Percentiles rank a stretch among this genome's conserved stretches.
Evolutionary conservation across 139 green algal species (phyloP).

Genomic region (Ulvella scutata): DNA sequence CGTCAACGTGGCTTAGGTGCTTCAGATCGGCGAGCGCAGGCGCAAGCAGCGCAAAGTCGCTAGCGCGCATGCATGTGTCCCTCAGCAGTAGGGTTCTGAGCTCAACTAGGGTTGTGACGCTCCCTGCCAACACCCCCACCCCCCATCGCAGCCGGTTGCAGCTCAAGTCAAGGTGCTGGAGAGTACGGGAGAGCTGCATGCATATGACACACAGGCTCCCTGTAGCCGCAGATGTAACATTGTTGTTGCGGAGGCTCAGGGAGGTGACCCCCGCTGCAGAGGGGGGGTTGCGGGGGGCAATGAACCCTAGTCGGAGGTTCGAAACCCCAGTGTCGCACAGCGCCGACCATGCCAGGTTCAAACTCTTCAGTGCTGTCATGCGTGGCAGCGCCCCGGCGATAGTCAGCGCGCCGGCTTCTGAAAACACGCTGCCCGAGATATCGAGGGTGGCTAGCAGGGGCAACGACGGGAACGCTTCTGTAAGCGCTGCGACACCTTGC

Average conservation of each 20-base stretch:
- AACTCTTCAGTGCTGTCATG: background rate
- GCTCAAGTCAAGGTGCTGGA: background rate
- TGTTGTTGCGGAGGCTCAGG: slow-evolving; percentile 3
- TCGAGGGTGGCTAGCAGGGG: background rate
- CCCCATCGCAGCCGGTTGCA: background rate
- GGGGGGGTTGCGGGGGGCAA: background rate
- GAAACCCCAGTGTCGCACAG: background rate
- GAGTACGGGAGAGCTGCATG: background rate
- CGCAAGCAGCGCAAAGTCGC: background rate
- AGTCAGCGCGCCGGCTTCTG: background rate
- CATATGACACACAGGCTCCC: background rate
- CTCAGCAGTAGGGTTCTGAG: background rate
- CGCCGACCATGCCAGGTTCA: background rate
- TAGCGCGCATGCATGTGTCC: background rate
- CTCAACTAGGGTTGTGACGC: background rate
- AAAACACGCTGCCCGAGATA: background rate
- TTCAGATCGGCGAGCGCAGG: background rate
- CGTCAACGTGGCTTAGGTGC: background rate
- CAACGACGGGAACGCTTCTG: background rate
- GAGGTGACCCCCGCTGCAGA: background rate
- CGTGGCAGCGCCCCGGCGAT: background rate
- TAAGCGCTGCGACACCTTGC: background rate
- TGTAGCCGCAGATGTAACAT: background rate
- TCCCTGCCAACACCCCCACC: background rate
- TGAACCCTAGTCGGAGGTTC: background rate